Conservation (phyloP, 2,329 filamentous ascomycete genomes). For the Aspergillus glaucus region DNA sequence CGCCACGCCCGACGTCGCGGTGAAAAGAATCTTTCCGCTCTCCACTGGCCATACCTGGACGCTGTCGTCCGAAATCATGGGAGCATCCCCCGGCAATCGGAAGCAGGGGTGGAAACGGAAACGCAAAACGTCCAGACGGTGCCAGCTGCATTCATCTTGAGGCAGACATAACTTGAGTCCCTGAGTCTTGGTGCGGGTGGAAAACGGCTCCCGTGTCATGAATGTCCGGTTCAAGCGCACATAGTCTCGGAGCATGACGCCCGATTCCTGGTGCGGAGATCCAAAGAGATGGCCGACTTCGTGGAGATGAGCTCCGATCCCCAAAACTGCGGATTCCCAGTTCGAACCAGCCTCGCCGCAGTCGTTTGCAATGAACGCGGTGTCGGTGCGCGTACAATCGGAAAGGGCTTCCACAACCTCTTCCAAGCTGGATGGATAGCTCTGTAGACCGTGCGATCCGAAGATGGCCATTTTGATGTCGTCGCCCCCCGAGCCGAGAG, state of each 20-base stretch:
- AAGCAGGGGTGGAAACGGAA: slow-evolving; percentile 91
- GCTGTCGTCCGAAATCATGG: slow-evolving; percentile 61
- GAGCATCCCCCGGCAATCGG: slow-evolving; percentile 67
- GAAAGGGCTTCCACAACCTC: slow-evolving; percentile 84
- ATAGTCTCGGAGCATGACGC: slow-evolving; percentile 91
- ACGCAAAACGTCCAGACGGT: slow-evolving; percentile 78
- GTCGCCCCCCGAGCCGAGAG: slow-evolving; percentile 68
- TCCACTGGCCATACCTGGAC: slow-evolving; percentile 84
- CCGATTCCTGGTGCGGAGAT: slow-evolving; percentile 79
- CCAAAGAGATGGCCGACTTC: slow-evolving; percentile 87
- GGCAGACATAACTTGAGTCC: slow-evolving; percentile 65
- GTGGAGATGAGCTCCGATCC: slow-evolving; percentile 87
- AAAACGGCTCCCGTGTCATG: slow-evolving; percentile 72
- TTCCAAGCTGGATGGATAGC: slow-evolving; percentile 81
- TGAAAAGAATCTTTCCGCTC: slow-evolving; percentile 66
- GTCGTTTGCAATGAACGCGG: slow-evolving; percentile 72
- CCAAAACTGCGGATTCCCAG: slow-evolving; percentile 93
- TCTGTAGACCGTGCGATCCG: slow-evolving; percentile 85
- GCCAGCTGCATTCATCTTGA: slow-evolving; percentile 84
- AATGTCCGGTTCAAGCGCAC: slow-evolving; percentile 79
- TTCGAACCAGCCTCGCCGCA: slow-evolving; percentile 80
- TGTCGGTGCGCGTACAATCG: slow-evolving; percentile 86
- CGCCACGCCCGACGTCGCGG: slow-evolving; percentile 72
- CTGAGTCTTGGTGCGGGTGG: slow-evolving; percentile 76
- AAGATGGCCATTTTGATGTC: slow-evolving; percentile 80